Percentiles rank a stretch among this genome's conserved stretches.
Conservation (phyloP, 1,284 basidiomycete genomes). For the Microbotryum silenes-acaulis region DNA sequence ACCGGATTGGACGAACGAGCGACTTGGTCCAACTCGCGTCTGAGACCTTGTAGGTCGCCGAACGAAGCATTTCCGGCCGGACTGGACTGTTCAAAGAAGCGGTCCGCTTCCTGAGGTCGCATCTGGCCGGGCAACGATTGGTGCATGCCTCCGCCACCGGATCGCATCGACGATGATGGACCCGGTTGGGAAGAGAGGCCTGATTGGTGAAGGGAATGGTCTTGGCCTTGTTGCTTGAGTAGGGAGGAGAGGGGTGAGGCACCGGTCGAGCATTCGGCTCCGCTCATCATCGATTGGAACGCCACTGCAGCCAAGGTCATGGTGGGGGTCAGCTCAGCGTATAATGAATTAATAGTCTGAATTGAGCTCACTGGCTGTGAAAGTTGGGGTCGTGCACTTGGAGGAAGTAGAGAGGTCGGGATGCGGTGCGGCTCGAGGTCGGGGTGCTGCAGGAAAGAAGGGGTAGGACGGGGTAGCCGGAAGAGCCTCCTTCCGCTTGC, state of each 20-base stretch:
- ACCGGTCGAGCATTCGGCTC: constrained; percentile 76
- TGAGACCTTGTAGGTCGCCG: constrained; percentile 16
- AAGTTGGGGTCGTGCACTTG: too few species aligned
- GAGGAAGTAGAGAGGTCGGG: too few species aligned
- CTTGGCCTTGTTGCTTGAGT: constrained; percentile 82
- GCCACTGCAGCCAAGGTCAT: constrained; percentile 33
- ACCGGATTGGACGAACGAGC: not conserved
- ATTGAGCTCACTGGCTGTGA: too few species aligned
- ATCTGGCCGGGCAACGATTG: not conserved
- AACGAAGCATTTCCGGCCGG: constrained; percentile 5
- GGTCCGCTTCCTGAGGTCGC: constrained; percentile 21
- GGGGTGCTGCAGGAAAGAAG: too few species aligned
- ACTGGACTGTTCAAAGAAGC: constrained; percentile 25
- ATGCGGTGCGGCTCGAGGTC: too few species aligned
- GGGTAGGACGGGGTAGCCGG: too few species aligned
- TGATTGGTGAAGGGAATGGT: constrained; percentile 64
- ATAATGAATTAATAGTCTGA: too few species aligned
- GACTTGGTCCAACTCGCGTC: constrained; percentile 27
- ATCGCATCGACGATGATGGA: not conserved
- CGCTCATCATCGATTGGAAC: constrained; percentile 62
- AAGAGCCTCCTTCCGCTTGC: too few species aligned
- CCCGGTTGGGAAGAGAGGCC: not conserved
- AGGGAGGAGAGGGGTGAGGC: constrained; percentile 84
- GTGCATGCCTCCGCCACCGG: not conserved
- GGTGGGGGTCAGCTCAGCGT: too few species aligned